Evolutionary conservation across 2,329 filamentous ascomycete species (phyloP), one percentile per base, ranked within the genome.

Genomic region (Claviceps sp.): DNA sequence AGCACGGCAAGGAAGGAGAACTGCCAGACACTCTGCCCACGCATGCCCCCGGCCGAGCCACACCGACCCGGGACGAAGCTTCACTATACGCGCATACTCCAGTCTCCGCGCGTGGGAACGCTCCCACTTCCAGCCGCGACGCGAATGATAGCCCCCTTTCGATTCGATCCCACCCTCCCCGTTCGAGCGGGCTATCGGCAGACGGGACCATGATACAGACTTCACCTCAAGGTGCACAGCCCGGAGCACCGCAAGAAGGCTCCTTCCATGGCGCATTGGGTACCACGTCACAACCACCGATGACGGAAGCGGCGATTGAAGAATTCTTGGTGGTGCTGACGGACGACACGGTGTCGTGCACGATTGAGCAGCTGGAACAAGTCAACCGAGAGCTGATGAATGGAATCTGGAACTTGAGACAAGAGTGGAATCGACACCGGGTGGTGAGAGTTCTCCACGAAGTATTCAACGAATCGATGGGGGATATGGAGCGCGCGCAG

Each of bases 301-400:
- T 72, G 37, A 67, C 74, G 34, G 73, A 77, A 13, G 61, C 62
- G 0, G 72, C 77, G 34, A 71, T 89, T 24, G 66, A 71, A 2
- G 64, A 71, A 6, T 76, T 94, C 52, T 74, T 89, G 52, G 65
- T 73, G 0, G 73, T 80, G 40, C 71, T 95, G 38, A 82, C 84
- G 0, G 69, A 77, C 30, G 73, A 76, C 45, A 91, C 87, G 2
- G 83, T 80, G 19, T 88, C 87, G 1, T 87, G 87, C 65, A 87
- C 84, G 0, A 87, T 98, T 50, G 93, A 98, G 69, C 91, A 98
- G 66, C 73, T 98, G 19, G 91, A 97, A 72, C 91, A 97, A 68
- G 84, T 96, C 64, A 90, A 90, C 65, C 84, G 89, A 7, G 82
- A 85, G 58, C 73, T 97, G 56, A 97, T 97, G 91, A 86, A 91